Percentiles rank a stretch among this genome's conserved stretches.
Evolutionary conservation across 2,329 filamentous ascomycete species (phyloP).

Genomic region (Phialophora tarda): DNA sequence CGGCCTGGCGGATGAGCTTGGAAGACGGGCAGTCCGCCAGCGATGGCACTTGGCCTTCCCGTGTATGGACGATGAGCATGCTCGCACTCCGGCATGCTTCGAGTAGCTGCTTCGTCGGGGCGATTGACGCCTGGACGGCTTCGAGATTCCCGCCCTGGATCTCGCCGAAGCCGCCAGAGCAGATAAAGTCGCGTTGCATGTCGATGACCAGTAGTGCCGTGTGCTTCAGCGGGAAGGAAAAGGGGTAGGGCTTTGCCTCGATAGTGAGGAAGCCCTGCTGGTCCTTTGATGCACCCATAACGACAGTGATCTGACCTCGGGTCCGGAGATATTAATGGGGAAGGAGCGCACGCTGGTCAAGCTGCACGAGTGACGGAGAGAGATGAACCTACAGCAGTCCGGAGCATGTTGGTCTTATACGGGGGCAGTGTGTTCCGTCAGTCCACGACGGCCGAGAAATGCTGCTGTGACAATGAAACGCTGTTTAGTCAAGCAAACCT

Average conservation of each 20-base stretch:
- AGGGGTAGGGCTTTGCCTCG: conserved; percentile 64
- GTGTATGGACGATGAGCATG: conserved; percentile 56
- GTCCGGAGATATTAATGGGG: not conserved
- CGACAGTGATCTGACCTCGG: not conserved
- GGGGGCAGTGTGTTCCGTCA: not conserved
- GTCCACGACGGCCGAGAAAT: not conserved
- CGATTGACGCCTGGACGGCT: conserved; percentile 49
- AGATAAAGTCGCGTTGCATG: conserved; percentile 60
- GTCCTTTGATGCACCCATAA: conserved; percentile 41
- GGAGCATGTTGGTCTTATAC: conserved; percentile 23
- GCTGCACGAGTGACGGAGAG: not conserved
- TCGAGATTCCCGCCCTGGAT: conserved; percentile 56
- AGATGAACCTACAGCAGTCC: conserved; percentile 1
- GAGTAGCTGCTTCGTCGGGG: conserved; percentile 51
- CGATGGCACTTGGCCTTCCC: conserved; percentile 58
- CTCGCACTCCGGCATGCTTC: conserved; percentile 51
- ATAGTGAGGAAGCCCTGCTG: conserved; percentile 80
- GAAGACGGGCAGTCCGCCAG: conserved; percentile 60
- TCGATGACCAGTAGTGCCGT: conserved; percentile 59
- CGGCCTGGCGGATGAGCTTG: conserved; percentile 57
- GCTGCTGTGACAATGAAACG: not conserved
- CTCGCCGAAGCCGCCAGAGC: conserved; percentile 57
- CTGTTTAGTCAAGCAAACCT: conserved; percentile 25
- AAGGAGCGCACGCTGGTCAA: not conserved
- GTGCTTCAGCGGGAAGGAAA: conserved; percentile 53